Evolutionary conservation across 2,329 filamentous ascomycete species (phyloP), one percentile per base, ranked within the genome.

Genomic region (Colletotrichum euphorbiae): DNA sequence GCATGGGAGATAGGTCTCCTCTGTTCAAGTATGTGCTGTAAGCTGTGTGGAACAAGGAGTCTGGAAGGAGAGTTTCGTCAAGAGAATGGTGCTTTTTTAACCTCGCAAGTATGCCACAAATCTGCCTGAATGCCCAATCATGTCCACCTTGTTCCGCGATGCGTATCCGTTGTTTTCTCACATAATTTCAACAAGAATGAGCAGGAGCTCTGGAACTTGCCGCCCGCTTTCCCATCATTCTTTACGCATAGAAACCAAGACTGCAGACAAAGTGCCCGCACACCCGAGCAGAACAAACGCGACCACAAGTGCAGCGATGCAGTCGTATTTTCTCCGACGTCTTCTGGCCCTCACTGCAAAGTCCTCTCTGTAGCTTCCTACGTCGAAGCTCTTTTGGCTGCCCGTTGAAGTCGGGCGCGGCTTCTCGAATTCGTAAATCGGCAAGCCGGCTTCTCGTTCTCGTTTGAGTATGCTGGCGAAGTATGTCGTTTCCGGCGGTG

Each of bases 1-100:
- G 65, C 1, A 75, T 79, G 73, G 77, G 77, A 1, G 78, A 79
- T 19, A 63, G 70, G 13, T 77, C 73, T 28, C 77, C 77, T 0
- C 21, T 71, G 58, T 71, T 71, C 43, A 67, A 67, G 54, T 69
- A 71, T 7, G 69, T 70, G 43, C 66, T 70, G n/a, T 67, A 42
- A 40, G n/a, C 13, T 12, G 3, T 15, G 2, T 7, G 28, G 28
- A 28, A 28, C 6, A 8, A 8, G 28, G 6, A 2, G 28, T 28
- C 28, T 28, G 28, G 28, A 13, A 38, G 12, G 36, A 38, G 36
- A 38, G 36, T 38, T 11, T 12, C 11, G 11, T 15, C 13, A 38
- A 4, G 36, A 15, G 9, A 38, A 38, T 38, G 36, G 4, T 8
- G 36, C 36, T 38, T 4, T 4, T 21, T 15, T 38, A 8, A 38